These are phyloP conservation scores for Soucietia sequanensis DNA, from an alignment of 805 yeast species.

Conservation along the genomic window DNA sequence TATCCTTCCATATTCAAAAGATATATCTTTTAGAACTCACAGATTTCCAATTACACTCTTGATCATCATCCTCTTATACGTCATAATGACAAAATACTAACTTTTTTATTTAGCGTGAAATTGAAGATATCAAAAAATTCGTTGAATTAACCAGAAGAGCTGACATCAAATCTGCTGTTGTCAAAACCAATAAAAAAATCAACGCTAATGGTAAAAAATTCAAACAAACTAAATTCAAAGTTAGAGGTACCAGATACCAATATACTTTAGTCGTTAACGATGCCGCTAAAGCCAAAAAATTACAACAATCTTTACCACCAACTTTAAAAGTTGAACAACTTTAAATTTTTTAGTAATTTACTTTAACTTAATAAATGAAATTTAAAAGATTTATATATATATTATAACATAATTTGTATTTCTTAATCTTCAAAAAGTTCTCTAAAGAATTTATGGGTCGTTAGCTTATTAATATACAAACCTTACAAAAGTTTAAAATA, in stretches of 20 bases:
- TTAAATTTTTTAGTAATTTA: constrained; percentile 1
- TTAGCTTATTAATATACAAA: constrained; percentile 1
- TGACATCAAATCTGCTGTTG: constrained; percentile 89
- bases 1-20: background rate
- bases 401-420: background rate
- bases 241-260: constrained; percentile 91
- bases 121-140: constrained; percentile 96
- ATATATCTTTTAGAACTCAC: background rate
- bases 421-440: too few relatives aligned
- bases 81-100: background rate
- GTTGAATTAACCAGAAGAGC: constrained; percentile 95
- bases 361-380: background rate
- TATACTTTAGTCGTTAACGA: constrained; percentile 96
- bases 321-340: constrained; percentile 56
- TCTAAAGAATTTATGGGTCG: background rate
- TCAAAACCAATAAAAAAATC: constrained; percentile 87
- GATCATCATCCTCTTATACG: background rate
- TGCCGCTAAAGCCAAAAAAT: constrained; percentile 95
- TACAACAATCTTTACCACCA: constrained; percentile 97
- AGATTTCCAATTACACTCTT: background rate
- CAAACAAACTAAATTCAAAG: constrained; percentile 98
- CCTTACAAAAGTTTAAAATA: background rate
- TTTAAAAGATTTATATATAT: constrained; percentile 1
- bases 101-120: constrained; percentile 67
- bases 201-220: constrained; percentile 78